Evolutionary conservation across 768 basidiomycete species (phyloP), one percentile per base, ranked within the genome.

Genomic region (Gymnopilus junonius): DNA sequence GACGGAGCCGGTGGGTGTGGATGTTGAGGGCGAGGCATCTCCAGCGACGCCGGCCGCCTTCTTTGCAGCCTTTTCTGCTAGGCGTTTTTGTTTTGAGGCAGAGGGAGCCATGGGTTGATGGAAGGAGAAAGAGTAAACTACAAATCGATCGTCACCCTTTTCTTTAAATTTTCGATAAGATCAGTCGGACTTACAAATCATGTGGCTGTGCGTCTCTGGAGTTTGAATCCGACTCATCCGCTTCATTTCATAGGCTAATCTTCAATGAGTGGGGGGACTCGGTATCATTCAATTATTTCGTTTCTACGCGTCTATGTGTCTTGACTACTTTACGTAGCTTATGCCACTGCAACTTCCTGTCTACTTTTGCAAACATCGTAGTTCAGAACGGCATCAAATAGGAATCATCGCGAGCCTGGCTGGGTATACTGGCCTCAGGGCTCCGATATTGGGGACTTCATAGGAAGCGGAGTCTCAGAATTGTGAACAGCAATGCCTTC

Each of bases 41-140:
- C 27, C 76, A 25, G 78, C 58, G 29, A 57, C 71, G 5, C 60
- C 67, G 10, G 90, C 83, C 59, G 87, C 83, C 75, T 90, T 86
- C 75, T 92, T 93, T 63, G 92, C 92, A 20, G 90, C 95, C 77
- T 97, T 97, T 77, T 97, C 96, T 64, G 94, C 95, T 61, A 97
- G 86, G 51, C 97, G 88, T 77, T 98, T 98, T 77, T 95, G 93
- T 74, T 94, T 94, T 50, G 92, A 92, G 25, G 90, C 83, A 56
- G 92, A 93, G 48, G 92, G 91, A 0, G 92, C 70, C 90, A 91
- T 91, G 67, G 64, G 77, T 8, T 17, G 31, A 27, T 15, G 11
- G 32, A 23, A 4, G 39, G 14, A 60, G 59, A 43, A n/a, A 31
- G 35, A 58, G 45, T 20, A 15, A 55, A 21, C 17, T 20, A 1